Evolutionary conservation across 371 early-diverging fungal genomes (phyloP), one percentile per base, ranked within the genome.

Genomic region (Mortierella sp.): DNA sequence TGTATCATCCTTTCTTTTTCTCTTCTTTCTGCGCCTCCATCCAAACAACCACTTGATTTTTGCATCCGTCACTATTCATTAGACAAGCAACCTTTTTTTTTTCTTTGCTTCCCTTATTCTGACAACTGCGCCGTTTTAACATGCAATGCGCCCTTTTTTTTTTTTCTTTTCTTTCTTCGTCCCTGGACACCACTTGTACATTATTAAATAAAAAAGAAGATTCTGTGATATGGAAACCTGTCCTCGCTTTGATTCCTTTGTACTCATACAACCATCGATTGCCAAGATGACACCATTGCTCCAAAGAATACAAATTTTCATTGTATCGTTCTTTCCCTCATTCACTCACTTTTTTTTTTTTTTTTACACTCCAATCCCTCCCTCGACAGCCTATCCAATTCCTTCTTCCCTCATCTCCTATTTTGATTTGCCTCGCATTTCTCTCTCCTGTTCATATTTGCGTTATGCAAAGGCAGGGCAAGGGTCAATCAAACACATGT

Each of bases 401-500:
- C n/a, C n/a, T n/a, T n/a, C 47, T n/a, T 24, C 24, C 9, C 50
- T 14, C 8, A 10, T 9, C 50, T 24, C n/a, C 24, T 24, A n/a
- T n/a, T 50, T 47, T n/a, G 24, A n/a, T 50, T 50, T 8, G 50
- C 8, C n/a, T n/a, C n/a, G n/a, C n/a, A n/a, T n/a, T n/a, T n/a
- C n/a, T 48, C 24, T 50, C 24, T 50, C n/a, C n/a, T n/a, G n/a
- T 50, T 14, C 24, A 9, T 14, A n/a, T 47, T 4, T 47, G 1
- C 5, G 22, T 7, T n/a, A 22, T 22, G 22, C n/a, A 55, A 29
- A 16, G 16, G 61, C 34, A 34, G 19, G 47, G 47, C 7, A 50
- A 47, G 47, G 26, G 52, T 26, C 4, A n/a, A n/a, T n/a, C 61
- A 61, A 61, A 61, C 61, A 61, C 61, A 61, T 61, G 61, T 61